A percentile compares a stretch with the other conserved stretches of the same genome.
Conservation (phyloP, 352 stramenopile species). For the Phytophthora pisi region DNA sequence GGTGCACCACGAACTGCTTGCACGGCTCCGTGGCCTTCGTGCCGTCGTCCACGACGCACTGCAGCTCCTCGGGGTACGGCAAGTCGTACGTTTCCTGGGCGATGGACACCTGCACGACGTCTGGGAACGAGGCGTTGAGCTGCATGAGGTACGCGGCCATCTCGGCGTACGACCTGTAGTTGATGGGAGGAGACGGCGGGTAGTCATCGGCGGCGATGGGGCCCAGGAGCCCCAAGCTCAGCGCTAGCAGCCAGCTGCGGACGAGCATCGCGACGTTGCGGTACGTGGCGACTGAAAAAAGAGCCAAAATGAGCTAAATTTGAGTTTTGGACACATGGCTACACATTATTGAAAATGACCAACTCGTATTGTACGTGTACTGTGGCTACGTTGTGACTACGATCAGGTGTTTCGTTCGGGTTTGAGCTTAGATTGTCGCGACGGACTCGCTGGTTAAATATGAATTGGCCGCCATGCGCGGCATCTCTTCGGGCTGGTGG, state of each 20-base stretch:
- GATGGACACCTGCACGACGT: slow-evolving; percentile 79
- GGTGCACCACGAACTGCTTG: slow-evolving; percentile 86
- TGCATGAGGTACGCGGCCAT: slow-evolving; percentile 68
- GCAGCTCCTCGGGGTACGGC: slow-evolving; percentile 70
- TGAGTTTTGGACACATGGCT: slow-evolving; percentile 13
- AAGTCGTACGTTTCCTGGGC: slow-evolving; percentile 86
- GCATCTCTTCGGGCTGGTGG: slow-evolving; percentile 61
- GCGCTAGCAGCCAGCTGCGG: slow-evolving; percentile 16
- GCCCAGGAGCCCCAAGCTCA: slow-evolving; percentile 10
- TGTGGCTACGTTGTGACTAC: neutral
- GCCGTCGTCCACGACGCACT: slow-evolving; percentile 58
- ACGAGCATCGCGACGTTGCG: slow-evolving; percentile 11
- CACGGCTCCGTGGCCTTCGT: slow-evolving; percentile 50
- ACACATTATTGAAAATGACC: neutral
- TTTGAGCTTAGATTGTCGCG: slow-evolving; percentile 50
- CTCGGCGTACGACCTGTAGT: slow-evolving; percentile 76
- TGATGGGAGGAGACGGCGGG: slow-evolving; percentile 19
- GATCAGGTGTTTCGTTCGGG: neutral
- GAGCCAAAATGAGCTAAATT: slow-evolving; percentile 9
- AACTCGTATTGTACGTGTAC: neutral
- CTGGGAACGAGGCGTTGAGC: slow-evolving; percentile 77
- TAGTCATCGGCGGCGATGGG: slow-evolving; percentile 1
- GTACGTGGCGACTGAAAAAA: slow-evolving; percentile 25
- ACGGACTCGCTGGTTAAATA: slow-evolving; percentile 80
- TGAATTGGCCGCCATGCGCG: slow-evolving; percentile 54